Evolutionary conservation across 176 grass and related monocot species (phyloP).

Genomic region (Calamus simplicifolius): DNA sequence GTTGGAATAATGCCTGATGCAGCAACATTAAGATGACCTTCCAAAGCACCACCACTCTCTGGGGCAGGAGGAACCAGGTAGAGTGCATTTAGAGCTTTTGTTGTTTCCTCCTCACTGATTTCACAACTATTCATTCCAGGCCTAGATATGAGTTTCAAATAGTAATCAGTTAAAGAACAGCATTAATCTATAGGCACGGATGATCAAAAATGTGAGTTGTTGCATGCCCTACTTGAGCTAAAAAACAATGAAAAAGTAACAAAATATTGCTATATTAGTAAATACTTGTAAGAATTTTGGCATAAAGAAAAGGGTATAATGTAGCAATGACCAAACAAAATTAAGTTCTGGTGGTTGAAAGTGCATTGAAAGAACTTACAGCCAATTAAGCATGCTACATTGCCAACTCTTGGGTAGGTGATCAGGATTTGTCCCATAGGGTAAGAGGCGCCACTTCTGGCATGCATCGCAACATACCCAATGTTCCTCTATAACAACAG

Average conservation of each 20-base stretch:
- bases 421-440: constrained; percentile 59
- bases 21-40: constrained; percentile 42
- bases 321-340: no score
- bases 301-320: no score
- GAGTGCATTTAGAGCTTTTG: constrained; percentile 67
- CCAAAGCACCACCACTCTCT: constrained; percentile 30
- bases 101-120: constrained; percentile 83
- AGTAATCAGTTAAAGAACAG: constrained; percentile 19
- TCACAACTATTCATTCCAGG: constrained; percentile 88
- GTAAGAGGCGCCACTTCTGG: constrained; percentile 87
- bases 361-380: constrained; percentile 53
- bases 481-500: constrained; percentile 74
- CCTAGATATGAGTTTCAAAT: constrained; percentile 38
- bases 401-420: constrained; percentile 82
- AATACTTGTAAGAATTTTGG: no score
- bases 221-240: not conserved
- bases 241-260: not conserved
- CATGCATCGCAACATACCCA: constrained; percentile 97
- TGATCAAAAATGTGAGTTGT: constrained; percentile 15
- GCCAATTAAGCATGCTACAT: constrained; percentile 85
- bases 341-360: no score
- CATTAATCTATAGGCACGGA: constrained; percentile 10
- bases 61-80: constrained; percentile 42
- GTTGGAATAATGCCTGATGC: constrained; percentile 25
- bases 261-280: no score